phyloP scores from a whole-genome alignment of 495 filamentous ascomycete species.

The Podospora pseudoanserina region DNA sequence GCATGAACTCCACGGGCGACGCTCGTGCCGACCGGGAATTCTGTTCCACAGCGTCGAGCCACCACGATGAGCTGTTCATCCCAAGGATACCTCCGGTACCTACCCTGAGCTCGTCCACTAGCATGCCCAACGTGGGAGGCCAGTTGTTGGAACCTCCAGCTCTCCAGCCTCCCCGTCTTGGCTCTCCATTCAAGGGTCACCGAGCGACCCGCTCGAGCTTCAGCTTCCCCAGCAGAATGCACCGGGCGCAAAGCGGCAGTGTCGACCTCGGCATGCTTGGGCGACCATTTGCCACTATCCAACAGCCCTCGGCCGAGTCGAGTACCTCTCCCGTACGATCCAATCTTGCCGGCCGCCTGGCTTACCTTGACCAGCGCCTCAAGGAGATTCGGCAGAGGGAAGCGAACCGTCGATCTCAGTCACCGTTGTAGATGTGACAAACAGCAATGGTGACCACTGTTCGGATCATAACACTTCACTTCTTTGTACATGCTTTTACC shows the following conservation, averaged over 20 bases:
- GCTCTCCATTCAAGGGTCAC: constrained; percentile 45
- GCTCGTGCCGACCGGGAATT: constrained; percentile 17
- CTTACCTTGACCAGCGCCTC: constrained; percentile 50
- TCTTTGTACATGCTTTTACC: constrained; percentile 6
- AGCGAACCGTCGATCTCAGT: constrained; percentile 37
- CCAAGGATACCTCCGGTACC: constrained; percentile 27
- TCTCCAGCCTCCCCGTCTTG: constrained; percentile 40
- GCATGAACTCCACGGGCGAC: constrained; percentile 8
- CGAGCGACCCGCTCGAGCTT: constrained; percentile 38
- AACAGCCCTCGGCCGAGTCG: constrained; percentile 30
- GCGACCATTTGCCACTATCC: constrained; percentile 46
- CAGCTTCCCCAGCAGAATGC: constrained; percentile 49
- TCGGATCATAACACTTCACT: neutral
- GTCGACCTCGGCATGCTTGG: constrained; percentile 43
- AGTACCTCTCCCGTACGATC: constrained; percentile 31
- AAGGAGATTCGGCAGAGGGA: constrained; percentile 46
- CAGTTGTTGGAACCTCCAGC: constrained; percentile 32
- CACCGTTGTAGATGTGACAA: constrained; percentile 33
- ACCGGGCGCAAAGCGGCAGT: constrained; percentile 36
- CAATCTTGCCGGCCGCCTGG: constrained; percentile 43
- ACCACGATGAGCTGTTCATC: constrained; percentile 31
- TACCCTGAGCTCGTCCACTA: constrained; percentile 16
- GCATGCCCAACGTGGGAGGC: constrained; percentile 24
- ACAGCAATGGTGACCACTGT: neutral
- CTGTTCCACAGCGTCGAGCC: constrained; percentile 26